Conservation (phyloP, 2,329 filamentous ascomycete species). For the Sarocladiaceae sp. region DNA sequence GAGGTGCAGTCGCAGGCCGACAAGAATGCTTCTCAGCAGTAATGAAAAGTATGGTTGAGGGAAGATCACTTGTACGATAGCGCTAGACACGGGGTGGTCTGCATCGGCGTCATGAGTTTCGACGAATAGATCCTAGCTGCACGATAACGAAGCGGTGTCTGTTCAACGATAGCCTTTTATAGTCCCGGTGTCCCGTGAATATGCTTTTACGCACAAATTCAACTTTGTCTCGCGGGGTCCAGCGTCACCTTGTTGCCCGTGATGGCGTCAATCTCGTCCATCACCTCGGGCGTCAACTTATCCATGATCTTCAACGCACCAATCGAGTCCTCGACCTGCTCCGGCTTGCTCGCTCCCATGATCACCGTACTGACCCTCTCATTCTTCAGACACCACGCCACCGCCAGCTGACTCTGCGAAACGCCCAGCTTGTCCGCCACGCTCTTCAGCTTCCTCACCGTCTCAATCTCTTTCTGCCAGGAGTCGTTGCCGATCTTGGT, state of each 20-base stretch:
- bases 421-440: conserved; percentile 54
- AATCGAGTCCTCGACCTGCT: conserved; percentile 47
- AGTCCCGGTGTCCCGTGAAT: no score
- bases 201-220: not conserved
- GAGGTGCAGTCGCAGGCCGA: conserved; percentile 10
- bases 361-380: conserved; percentile 47
- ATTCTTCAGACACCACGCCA: conserved; percentile 50
- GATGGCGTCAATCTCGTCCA: conserved; percentile 45
- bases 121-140: no score
- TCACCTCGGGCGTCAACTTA: conserved; percentile 42
- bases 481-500: conserved; percentile 43
- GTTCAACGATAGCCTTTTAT: no score
- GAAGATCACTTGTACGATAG: not conserved
- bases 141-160: no score
- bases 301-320: conserved; percentile 38
- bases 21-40: conserved; percentile 1
- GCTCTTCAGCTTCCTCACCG: conserved; percentile 35
- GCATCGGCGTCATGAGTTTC: not conserved
- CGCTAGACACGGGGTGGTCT: not conserved
- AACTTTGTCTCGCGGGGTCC: conserved; percentile 11
- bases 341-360: conserved; percentile 42
- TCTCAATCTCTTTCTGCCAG: conserved; percentile 44
- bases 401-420: conserved; percentile 42
- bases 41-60: not conserved
- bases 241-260: conserved; percentile 14